Percentiles rank a stretch among this genome's conserved stretches.
Conservation (phyloP, 257 asterid genomes). For the Penstemon eatonii region DNA sequence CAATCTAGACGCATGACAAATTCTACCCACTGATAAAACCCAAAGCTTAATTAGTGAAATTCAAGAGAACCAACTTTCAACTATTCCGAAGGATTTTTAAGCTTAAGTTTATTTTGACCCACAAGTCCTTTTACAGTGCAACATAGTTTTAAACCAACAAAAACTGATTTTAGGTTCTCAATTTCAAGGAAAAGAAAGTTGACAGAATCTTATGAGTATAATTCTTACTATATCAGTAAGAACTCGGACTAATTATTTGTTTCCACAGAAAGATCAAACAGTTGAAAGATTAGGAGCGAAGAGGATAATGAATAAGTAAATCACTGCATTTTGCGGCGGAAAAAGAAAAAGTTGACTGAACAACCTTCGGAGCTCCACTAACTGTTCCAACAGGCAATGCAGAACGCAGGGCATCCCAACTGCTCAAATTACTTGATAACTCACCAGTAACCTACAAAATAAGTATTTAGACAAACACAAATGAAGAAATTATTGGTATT, state of each 20-base stretch:
- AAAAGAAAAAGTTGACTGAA: slow-evolving; percentile 19
- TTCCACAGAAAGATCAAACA: background rate
- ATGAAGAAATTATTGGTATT: slow-evolving; percentile 18
- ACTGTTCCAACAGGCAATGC: slow-evolving; percentile 99
- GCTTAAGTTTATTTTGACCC: background rate
- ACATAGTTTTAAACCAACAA: background rate
- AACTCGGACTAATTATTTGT: background rate
- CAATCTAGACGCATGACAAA: background rate
- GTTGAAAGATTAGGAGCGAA: background rate
- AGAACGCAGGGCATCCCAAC: slow-evolving; percentile 97
- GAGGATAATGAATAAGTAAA: slow-evolving; percentile 7
- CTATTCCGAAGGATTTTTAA: background rate
- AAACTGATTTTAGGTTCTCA: background rate
- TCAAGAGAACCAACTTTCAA: too few relatives aligned
- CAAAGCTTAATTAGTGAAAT: too few relatives aligned
- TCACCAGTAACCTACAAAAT: slow-evolving; percentile 84
- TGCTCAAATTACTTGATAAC: slow-evolving; percentile 61
- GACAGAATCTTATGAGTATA: background rate
- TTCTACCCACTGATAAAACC: background rate
- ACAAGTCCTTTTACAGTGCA: background rate
- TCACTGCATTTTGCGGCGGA: background rate
- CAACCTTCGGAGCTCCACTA: slow-evolving; percentile 99
- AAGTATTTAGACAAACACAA: slow-evolving; percentile 10
- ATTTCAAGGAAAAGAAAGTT: background rate
- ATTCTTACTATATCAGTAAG: background rate